Base-by-base conservation (phyloP, 2,329 filamentous ascomycete genomes). In the Phialocephala sp. region DNA sequence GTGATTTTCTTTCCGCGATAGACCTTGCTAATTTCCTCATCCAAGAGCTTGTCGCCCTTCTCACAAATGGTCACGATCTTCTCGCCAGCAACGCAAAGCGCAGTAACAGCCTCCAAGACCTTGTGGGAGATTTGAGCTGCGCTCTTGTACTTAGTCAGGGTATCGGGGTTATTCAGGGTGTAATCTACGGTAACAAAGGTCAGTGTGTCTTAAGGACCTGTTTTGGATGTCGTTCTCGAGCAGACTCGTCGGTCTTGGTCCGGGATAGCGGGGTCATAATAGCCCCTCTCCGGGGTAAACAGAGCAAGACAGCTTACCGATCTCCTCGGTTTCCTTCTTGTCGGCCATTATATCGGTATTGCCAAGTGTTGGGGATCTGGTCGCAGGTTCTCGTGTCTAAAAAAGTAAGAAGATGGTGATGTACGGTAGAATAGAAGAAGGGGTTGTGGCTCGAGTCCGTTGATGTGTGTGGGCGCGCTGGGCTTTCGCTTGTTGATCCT, bases 131-230 rank as follows among this genome's bases (percentile, higher is more conserved):
- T 98, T 79, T 91, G 86, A 70, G 92, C 94, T 65, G 95, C 95
- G 72, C 91, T 94, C 89, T 97, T 98, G 87, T 98, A 98, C 87
- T 98, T 99, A 82, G 95, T 98, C 75, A 99, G 87, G 76, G 93
- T 97, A 80, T 96, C 92, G 68, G 92, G 92, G 85, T 96, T 95
- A 80, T 89, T 92, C 80, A 97, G 88, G 73, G 91, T 87, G 84
- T 96, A 94, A 80, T 97, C 92, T 97, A 60, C 15, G 58, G 9
- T 6, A 6, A 8, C 4, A 57, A 37, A n/a, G 43, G 58, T 74
- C 61, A 73, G 68, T 54, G 61, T 12, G 50, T 43, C 41, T 56
- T 15, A 12, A 4, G 35, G 36, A 24, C 39, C 39, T 43, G 24
- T 41, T 24, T 41, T 57, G 36, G 9, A 39, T n/a, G 11, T 45